These are phyloP conservation scores for Medicago arabica DNA, from an alignment of 306 rosid genomes.

Conservation along the genomic window DNA sequence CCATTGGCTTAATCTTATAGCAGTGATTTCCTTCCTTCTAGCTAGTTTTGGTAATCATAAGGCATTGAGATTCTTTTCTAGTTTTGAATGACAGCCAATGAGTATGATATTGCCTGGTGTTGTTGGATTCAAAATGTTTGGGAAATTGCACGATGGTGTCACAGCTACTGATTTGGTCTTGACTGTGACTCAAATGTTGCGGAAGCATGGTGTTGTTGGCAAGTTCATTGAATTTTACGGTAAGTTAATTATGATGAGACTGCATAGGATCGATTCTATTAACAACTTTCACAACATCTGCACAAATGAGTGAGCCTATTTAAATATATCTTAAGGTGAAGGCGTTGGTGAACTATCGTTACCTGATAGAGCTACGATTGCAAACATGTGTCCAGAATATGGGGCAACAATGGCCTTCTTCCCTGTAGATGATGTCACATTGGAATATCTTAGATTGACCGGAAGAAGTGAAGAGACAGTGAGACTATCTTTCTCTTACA, in stretches of 20 bases:
- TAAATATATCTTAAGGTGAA: constrained; percentile 54
- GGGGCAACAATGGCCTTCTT: constrained; percentile 88
- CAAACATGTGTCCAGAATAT: constrained; percentile 81
- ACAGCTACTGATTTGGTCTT: constrained; percentile 83
- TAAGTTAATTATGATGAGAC: constrained; percentile 25
- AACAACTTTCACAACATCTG: constrained; percentile 22
- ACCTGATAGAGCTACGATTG: constrained; percentile 79
- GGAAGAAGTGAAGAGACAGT: constrained; percentile 73
- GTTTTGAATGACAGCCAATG: constrained; percentile 58
- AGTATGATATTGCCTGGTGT: constrained; percentile 83
- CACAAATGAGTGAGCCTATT: neutral
- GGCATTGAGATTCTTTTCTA: neutral
- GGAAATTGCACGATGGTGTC: constrained; percentile 69
- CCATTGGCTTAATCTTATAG: neutral
- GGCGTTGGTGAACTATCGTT: constrained; percentile 64
- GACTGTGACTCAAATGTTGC: constrained; percentile 77
- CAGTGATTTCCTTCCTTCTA: too few species aligned
- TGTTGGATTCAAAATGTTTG: constrained; percentile 69
- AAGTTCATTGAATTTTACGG: constrained; percentile 79
- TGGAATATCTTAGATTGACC: constrained; percentile 69
- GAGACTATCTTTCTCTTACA: constrained; percentile 13
- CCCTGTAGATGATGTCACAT: constrained; percentile 75
- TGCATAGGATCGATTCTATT: neutral
- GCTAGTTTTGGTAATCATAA: neutral
- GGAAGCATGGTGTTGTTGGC: constrained; percentile 80